Conservation (phyloP, 192 early-diverging fungal species). For the Gryganskiella cystojenkinii region DNA sequence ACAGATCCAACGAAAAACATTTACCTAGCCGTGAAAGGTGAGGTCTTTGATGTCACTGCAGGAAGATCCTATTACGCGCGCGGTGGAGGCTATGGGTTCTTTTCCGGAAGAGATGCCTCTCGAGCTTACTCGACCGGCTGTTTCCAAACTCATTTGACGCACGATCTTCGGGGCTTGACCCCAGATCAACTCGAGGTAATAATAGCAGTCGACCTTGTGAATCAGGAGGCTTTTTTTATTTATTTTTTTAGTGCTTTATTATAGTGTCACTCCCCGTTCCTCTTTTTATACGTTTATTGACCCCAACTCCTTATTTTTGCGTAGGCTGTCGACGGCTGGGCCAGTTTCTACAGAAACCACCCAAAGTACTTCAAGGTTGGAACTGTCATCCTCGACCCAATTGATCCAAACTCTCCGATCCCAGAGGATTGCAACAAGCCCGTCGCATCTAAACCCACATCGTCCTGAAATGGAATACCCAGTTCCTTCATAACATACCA, state of each 20-base stretch:
- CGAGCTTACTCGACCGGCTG: slow-evolving; percentile 97
- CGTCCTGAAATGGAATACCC: too few species aligned
- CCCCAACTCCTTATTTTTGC: background rate
- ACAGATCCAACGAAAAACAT: slow-evolving; percentile 81
- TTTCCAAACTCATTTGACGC: slow-evolving; percentile 91
- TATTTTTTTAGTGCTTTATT: slow-evolving; percentile 1
- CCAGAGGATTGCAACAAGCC: slow-evolving; percentile 80
- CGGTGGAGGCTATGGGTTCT: slow-evolving; percentile 87
- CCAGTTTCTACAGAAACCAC: slow-evolving; percentile 87
- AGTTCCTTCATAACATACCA: too few species aligned
- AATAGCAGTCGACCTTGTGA: background rate
- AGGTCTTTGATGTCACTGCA: slow-evolving; percentile 92
- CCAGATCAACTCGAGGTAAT: slow-evolving; percentile 78
- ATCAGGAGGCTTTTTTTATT: too few species aligned
- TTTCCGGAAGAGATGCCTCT: slow-evolving; percentile 92
- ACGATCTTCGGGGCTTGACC: slow-evolving; percentile 90
- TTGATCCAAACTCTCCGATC: slow-evolving; percentile 85
- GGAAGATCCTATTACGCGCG: slow-evolving; percentile 80
- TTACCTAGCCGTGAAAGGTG: slow-evolving; percentile 92
- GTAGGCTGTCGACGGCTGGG: slow-evolving; percentile 86
- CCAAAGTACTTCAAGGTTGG: slow-evolving; percentile 92
- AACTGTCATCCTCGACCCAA: slow-evolving; percentile 80
- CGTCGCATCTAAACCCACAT: slow-evolving; percentile 55
- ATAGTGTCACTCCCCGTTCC: slow-evolving; percentile 1
- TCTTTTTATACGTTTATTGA: slow-evolving; percentile 15